Conservation (phyloP, 202 grass and related monocot genomes). For the Alloteropsis angusta region DNA sequence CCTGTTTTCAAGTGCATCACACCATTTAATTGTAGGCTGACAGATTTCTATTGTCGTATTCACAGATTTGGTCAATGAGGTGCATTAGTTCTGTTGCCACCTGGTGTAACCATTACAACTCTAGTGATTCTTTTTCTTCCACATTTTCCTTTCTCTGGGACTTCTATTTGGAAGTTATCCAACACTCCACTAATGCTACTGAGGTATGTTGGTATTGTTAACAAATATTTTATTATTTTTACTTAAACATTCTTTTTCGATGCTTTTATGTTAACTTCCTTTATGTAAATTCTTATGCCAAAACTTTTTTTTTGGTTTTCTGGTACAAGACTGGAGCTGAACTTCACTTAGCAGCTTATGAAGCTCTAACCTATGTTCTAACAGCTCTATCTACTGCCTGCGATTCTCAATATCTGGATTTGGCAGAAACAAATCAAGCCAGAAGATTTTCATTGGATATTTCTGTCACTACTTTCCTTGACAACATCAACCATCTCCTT, state of each 20-base stretch:
- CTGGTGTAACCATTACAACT: slow-evolving; percentile 57
- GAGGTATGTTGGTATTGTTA: slow-evolving; percentile 49
- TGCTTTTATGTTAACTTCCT: slow-evolving; percentile 6
- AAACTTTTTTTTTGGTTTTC: slow-evolving; percentile 2
- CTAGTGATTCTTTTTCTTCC: slow-evolving; percentile 33
- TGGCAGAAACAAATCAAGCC: slow-evolving; percentile 34
- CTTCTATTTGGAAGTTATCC: slow-evolving; percentile 75
- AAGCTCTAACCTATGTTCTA: slow-evolving; percentile 66
- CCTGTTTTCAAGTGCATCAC: not conserved
- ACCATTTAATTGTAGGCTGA: slow-evolving; percentile 11
- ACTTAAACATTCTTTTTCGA: not conserved
- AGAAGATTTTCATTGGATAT: slow-evolving; percentile 48
- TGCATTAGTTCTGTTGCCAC: slow-evolving; percentile 49
- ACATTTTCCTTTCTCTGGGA: slow-evolving; percentile 64
- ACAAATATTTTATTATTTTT: not conserved
- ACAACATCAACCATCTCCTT: slow-evolving; percentile 72
- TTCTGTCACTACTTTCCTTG: slow-evolving; percentile 46
- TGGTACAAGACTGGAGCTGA: slow-evolving; percentile 61
- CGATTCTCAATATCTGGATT: slow-evolving; percentile 31
- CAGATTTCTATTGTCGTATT: slow-evolving; percentile 18
- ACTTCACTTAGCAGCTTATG: slow-evolving; percentile 76
- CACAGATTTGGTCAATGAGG: slow-evolving; percentile 76
- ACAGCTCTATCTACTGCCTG: slow-evolving; percentile 36
- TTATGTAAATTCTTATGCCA: slow-evolving; percentile 17
- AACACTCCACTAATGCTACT: slow-evolving; percentile 43